These are phyloP conservation scores for Inga laurina DNA, from an alignment of 306 rosid genomes.

Conservation along the genomic window DNA sequence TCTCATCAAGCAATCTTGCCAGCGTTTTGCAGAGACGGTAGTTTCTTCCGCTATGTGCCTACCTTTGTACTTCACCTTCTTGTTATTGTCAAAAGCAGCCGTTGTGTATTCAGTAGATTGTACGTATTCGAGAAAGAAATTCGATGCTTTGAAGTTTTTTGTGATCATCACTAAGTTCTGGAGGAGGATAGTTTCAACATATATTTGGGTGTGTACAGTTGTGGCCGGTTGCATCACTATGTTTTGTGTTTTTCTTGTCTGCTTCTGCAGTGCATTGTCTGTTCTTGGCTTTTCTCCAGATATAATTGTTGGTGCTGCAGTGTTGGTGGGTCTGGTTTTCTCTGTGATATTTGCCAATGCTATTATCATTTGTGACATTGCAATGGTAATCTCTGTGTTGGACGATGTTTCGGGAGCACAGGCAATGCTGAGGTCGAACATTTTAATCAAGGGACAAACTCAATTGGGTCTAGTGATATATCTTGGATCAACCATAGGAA, in stretches of 20 bases:
- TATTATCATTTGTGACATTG: conserved; percentile 73
- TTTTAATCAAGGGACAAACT: conserved; percentile 79
- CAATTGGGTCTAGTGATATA: conserved; percentile 87
- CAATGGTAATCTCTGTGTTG: conserved; percentile 77
- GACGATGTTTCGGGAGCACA: conserved; percentile 94
- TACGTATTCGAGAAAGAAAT: conserved; percentile 67
- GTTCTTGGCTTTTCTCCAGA: conserved; percentile 56
- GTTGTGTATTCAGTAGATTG: conserved; percentile 87
- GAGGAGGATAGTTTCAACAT: conserved; percentile 72
- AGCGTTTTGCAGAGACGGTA: conserved; percentile 65
- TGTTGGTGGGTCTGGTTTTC: conserved; percentile 67
- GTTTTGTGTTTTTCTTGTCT: conserved; percentile 72
- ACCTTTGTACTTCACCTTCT: conserved; percentile 70
- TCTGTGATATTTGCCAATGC: conserved; percentile 84
- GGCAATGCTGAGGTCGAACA: conserved; percentile 76
- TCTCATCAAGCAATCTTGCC: conserved; percentile 78
- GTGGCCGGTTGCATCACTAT: conserved; percentile 67
- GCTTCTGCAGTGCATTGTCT: conserved; percentile 66
- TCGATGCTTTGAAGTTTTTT: conserved; percentile 61
- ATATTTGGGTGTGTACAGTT: conserved; percentile 68
- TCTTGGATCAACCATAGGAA: conserved; percentile 87
- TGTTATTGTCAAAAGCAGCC: conserved; percentile 74
- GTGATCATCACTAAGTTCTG: conserved; percentile 62
- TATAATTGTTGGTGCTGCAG: conserved; percentile 61
- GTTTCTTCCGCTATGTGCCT: conserved; percentile 64